A percentile compares a stretch with the other conserved stretches of the same genome.
Conservation (phyloP, 257 asterid genomes). For the Prunella vulgaris region DNA sequence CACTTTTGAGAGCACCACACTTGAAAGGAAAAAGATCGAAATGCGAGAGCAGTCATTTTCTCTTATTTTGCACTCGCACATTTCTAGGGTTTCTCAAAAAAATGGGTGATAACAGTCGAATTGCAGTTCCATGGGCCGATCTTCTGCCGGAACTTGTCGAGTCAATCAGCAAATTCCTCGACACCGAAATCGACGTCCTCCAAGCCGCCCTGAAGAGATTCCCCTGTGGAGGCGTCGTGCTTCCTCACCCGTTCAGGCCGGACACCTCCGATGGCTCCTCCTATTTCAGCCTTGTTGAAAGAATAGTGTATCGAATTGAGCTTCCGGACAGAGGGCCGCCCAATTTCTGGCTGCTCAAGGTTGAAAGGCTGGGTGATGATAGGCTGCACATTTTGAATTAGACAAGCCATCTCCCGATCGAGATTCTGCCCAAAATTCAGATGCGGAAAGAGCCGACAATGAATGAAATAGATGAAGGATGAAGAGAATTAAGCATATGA, state of each 20-base stretch:
- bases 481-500: too few species aligned
- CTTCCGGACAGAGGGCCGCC: neutral
- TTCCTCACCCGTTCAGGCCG: neutral
- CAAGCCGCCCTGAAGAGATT: neutral
- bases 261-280: neutral
- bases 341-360: too few species aligned
- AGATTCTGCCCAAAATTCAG: neutral
- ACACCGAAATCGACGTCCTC: neutral
- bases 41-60: too few species aligned
- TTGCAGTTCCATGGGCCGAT: neutral
- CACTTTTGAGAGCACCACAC: too few species aligned
- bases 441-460: too few species aligned
- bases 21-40: too few species aligned
- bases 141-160: neutral
- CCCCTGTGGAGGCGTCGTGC: neutral
- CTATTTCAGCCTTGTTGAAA: neutral
- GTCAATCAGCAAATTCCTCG: neutral
- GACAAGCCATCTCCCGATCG: neutral
- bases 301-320: constrained; percentile 17
- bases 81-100: neutral
- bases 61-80: too few species aligned
- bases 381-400: too few species aligned
- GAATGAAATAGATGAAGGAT: too few species aligned
- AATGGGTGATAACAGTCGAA: neutral
- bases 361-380: too few species aligned